Evolutionary conservation across 345 rosid species (phyloP).

Genomic region (Leavenworthia alabamica): DNA sequence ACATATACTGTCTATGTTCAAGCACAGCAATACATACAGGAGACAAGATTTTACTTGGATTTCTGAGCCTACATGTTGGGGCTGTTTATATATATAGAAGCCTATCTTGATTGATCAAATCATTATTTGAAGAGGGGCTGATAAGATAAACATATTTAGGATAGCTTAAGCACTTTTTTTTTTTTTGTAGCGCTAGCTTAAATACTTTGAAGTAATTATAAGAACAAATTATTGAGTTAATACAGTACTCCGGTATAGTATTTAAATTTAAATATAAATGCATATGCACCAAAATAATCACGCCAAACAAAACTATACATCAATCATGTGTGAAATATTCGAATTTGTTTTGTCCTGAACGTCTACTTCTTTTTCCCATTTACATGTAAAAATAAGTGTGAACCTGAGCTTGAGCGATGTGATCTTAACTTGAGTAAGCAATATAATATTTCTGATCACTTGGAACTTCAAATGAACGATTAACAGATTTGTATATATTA

Average conservation of each 20-base stretch:
- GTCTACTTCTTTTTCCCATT: background rate
- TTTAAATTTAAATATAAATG: background rate
- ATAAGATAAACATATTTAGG: background rate
- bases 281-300: background rate
- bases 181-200: too few relatives aligned
- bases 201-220: background rate
- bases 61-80: slow-evolving; percentile 19
- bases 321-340: background rate
- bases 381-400: background rate
- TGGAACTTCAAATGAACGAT: background rate
- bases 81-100: background rate
- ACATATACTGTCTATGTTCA: background rate
- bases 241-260: background rate
- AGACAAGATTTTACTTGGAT: slow-evolving; percentile 19
- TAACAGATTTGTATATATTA: too few relatives aligned
- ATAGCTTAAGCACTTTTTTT: too few relatives aligned
- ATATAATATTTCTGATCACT: background rate
- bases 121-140: background rate
- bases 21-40: slow-evolving; percentile 20
- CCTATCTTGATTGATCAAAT: background rate
- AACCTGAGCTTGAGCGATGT: background rate
- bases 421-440: background rate
- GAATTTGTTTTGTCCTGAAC: background rate
- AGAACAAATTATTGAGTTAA: background rate
- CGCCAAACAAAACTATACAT: background rate